Evolutionary conservation across 2,329 filamentous ascomycete genomes (phyloP).

Genomic region (Verticillium klebahnii): DNA sequence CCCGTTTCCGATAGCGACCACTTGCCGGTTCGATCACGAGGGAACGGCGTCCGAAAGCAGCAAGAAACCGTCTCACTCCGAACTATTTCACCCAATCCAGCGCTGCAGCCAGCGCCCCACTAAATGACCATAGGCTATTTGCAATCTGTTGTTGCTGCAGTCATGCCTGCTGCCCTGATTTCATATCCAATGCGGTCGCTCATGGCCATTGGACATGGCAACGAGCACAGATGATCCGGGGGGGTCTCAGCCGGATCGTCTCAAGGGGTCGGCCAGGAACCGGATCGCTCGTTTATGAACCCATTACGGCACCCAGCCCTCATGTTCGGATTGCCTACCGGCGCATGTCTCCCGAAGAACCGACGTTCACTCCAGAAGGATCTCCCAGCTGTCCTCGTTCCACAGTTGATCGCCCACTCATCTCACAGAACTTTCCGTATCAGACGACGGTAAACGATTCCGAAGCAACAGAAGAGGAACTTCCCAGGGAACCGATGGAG

Average conservation of each 20-base stretch:
- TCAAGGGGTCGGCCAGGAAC: neutral
- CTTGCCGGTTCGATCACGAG: neutral
- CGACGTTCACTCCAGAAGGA: neutral
- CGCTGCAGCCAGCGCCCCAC: neutral
- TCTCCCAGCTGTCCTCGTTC: neutral
- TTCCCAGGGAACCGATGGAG: neutral
- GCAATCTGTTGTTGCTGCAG: neutral
- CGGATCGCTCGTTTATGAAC: neutral
- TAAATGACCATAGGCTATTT: neutral
- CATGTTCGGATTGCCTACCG: neutral
- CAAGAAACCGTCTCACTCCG: neutral
- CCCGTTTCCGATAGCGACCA: neutral
- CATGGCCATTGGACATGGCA: neutral
- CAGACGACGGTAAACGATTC: neutral
- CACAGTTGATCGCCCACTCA: neutral
- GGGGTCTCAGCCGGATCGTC: neutral
- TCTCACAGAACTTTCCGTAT: neutral
- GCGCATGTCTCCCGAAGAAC: neutral
- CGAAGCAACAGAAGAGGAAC: neutral
- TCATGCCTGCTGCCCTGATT: neutral
- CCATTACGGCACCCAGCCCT: neutral
- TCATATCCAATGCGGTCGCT: neutral
- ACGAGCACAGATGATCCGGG: neutral
- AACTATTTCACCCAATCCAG: neutral
- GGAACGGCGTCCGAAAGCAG: neutral